Conservation (phyloP, 805 yeast species). For the Nakazawaea laoshanensis region DNA sequence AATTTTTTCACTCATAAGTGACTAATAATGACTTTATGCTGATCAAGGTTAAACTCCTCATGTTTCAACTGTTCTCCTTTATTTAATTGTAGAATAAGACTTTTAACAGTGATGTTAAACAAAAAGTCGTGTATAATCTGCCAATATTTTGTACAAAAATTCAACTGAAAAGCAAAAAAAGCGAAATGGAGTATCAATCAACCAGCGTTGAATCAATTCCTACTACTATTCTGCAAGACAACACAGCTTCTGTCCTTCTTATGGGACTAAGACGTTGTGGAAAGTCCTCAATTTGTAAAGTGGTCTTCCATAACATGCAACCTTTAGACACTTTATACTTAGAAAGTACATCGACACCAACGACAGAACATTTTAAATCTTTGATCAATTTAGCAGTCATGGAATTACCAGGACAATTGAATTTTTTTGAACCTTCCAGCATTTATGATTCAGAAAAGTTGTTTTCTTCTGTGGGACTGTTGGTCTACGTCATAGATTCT, state of each 20-base stretch:
- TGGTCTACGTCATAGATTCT: slow-evolving; percentile 90
- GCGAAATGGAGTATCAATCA: too few species aligned
- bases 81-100: too few species aligned
- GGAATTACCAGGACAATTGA: slow-evolving; percentile 93
- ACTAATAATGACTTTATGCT: too few species aligned
- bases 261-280: slow-evolving; percentile 91
- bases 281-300: slow-evolving; percentile 91
- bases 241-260: slow-evolving; percentile 72
- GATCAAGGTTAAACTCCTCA: too few species aligned
- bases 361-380: slow-evolving; percentile 75
- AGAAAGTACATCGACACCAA: slow-evolving; percentile 85
- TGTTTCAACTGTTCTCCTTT: too few species aligned
- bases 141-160: too few species aligned
- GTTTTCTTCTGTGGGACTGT: slow-evolving; percentile 77
- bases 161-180: too few species aligned
- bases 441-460: slow-evolving; percentile 65
- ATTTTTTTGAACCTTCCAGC: slow-evolving; percentile 70
- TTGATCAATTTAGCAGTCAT: slow-evolving; percentile 80
- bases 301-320: slow-evolving; percentile 93
- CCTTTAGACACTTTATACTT: slow-evolving; percentile 88
- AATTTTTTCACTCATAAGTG: too few species aligned
- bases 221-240: too few species aligned
- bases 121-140: too few species aligned
- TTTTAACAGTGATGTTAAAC: too few species aligned
- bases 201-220: too few species aligned